Percentiles rank a stretch among this genome's conserved stretches.
Evolutionary conservation across 768 basidiomycete genomes (phyloP).

Genomic region (Boletus sensibilis): DNA sequence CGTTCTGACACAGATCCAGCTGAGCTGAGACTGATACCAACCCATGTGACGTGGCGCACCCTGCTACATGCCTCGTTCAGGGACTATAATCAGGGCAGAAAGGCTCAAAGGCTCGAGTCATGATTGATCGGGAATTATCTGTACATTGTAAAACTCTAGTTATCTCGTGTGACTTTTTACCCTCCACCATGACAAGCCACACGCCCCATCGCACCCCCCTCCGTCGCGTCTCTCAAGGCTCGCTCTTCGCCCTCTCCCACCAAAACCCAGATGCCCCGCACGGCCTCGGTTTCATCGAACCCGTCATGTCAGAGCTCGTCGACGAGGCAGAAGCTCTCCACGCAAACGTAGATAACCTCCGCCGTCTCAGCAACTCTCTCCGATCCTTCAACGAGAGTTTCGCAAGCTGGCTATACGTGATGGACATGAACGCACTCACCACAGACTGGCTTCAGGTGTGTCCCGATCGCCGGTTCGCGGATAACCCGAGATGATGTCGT

Average conservation of each 20-base stretch:
- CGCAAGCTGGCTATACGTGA: slow-evolving; percentile 85
- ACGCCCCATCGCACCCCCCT: slow-evolving; percentile 73
- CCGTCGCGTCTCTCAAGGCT: slow-evolving; percentile 87
- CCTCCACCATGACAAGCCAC: slow-evolving; percentile 9
- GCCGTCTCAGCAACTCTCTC: slow-evolving; percentile 69
- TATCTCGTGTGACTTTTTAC: background rate
- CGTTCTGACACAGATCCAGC: background rate
- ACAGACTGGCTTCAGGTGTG: slow-evolving; percentile 86
- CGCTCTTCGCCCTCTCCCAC: slow-evolving; percentile 74
- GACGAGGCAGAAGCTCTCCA: slow-evolving; percentile 86
- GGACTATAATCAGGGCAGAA: background rate
- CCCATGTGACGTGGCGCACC: background rate
- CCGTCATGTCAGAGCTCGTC: slow-evolving; percentile 78
- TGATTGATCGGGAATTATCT: background rate
- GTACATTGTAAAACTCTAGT: background rate
- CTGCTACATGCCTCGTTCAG: background rate
- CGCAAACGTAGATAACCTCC: slow-evolving; percentile 70
- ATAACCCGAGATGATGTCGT: background rate
- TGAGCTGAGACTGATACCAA: too few species aligned
- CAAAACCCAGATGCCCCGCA: slow-evolving; percentile 73
- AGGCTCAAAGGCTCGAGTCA: too few species aligned
- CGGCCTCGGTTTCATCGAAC: slow-evolving; percentile 82
- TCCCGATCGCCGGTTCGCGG: background rate
- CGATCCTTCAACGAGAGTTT: slow-evolving; percentile 91
- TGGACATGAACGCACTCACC: slow-evolving; percentile 95